Base-by-base conservation (phyloP, 2,329 filamentous ascomycete species). In the Colletotrichum sp. region DNA sequence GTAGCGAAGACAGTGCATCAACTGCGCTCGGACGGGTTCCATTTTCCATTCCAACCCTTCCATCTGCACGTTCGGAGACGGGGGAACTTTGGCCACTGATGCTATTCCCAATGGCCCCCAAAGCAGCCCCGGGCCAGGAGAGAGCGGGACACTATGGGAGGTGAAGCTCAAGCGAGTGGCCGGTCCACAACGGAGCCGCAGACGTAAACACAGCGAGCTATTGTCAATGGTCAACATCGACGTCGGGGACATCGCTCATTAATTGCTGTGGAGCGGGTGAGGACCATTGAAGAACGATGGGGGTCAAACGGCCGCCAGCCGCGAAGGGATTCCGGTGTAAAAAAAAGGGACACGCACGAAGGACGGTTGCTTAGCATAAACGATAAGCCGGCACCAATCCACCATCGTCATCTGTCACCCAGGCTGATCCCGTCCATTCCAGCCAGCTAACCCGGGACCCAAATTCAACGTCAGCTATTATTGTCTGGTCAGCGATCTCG, bases 261-360 rank as follows among this genome's bases (percentile, higher is more conserved):
- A 72, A 75, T 72, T 68, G 63, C 39, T 43, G 73, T 67, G 73
- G 69, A 60, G 55, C 24, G 64, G 26, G 12, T n/a, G 21, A 34
- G 28, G 65, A 57, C 70, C 70, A 59, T 73, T 69, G 70, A 72
- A 73, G 74, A 76, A 69, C 64, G 57, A 76, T 43, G 73, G 70
- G 64, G 34, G 32, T 34, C 34, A 21, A 52, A 52, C 43, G 12
- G n/a, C 43, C 43, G 43, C 43, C 43, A 52, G 43, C 43, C n/a
- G 43, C 43, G n/a, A 57, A 57, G 8, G 32, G 3, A 13, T 26
- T 26, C 10, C 24, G 43, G 28, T 24, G 43, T 43, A 14, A 26
- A 30, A 68, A n/a, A 24, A 52, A 52, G 43, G 43, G n/a, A 52
- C 39, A 52, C 18, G 14, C 57, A 21, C 57, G 57, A 5, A 60